Base-by-base conservation (phyloP, 495 filamentous ascomycete genomes). In the Viridothelium virens region DNA sequence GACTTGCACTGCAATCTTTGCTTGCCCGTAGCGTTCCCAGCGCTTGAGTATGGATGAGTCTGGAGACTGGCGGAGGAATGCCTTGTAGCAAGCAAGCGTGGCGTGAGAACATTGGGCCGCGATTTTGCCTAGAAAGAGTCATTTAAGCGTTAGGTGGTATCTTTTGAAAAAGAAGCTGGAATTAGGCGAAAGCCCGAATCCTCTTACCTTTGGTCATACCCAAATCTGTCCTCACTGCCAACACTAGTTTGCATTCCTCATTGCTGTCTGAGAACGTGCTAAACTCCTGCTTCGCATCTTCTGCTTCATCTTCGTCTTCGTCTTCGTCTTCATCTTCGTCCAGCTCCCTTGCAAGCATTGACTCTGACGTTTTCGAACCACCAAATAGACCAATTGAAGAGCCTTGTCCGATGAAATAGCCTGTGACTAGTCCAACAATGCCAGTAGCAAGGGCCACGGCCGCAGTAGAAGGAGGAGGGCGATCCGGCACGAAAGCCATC, bases 81-180 rank as follows among this genome's bases (percentile, higher is more conserved):
- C 80, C 79, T 96, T 96, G 86, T 97, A 98, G 83, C 92, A 96
- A 39, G 93, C 92, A 48, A 98, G 86, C 1, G 94, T 96, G 9
- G 94, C 94, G 77, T 98, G 94, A n/a, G 88, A 88, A 77, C 87
- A 90, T 81, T 98, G 95, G 6, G 94, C 94, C 64, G 90, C 95
- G 71, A 97, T 97, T 84, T 98, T 98, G 68, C 94, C 94, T 96
- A 68, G 63, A 64, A 18, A 34, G 33, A 34, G 53, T 25, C 25
- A 25, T 1, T 25, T 25, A 25, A 25, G 25, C 25, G 25, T 25
- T 25, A 25, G 25, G 25, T 25, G 25, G 25, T 25, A 25, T 25
- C 25, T 25, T 25, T 25, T 25, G 25, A 25, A 25, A 25, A 25
- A 25, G 25, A 25, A 25, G 25, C 25, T 25, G 25, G 25, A 25